Conservation (phyloP, 2,329 filamentous ascomycete genomes). For the Colletotrichum caudatum region DNA sequence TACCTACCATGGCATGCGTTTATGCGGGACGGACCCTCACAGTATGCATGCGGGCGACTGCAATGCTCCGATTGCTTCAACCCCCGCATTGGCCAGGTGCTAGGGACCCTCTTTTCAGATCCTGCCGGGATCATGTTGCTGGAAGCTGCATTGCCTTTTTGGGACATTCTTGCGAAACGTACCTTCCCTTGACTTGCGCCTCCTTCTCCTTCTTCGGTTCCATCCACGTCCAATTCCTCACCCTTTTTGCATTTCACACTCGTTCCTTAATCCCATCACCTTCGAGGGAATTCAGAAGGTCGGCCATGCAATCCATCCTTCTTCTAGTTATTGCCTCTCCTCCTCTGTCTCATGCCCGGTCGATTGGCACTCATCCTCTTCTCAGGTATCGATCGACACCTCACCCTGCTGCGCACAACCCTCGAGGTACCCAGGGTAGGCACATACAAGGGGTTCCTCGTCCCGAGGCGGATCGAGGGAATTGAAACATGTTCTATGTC, state of each 20-base stretch:
- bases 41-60: constrained; percentile 26
- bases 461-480: constrained; percentile 27
- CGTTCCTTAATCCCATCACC: constrained; percentile 11
- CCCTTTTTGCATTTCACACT: constrained; percentile 15
- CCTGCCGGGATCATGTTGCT: constrained; percentile 32
- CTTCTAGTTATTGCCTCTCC: too few relatives aligned
- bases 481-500: constrained; percentile 39
- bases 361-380: not conserved
- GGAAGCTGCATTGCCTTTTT: constrained; percentile 41
- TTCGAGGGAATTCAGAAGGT: not conserved
- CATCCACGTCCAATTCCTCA: constrained; percentile 20
- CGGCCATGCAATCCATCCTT: too few relatives aligned
- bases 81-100: constrained; percentile 34
- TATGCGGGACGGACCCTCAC: not conserved
- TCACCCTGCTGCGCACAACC: not conserved
- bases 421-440: constrained; percentile 6
- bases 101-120: constrained; percentile 22
- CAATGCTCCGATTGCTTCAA: constrained; percentile 38
- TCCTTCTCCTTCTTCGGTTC: constrained; percentile 27
- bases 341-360: not conserved
- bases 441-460: constrained; percentile 12
- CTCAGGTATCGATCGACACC: not conserved
- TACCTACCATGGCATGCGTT: not conserved
- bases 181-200: constrained; percentile 31
- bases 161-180: constrained; percentile 45